Percentiles rank a stretch among this genome's conserved stretches.
These are phyloP conservation scores for Camellia oleifera DNA, from an alignment of 179 eudicot species.

Conservation along the genomic window DNA sequence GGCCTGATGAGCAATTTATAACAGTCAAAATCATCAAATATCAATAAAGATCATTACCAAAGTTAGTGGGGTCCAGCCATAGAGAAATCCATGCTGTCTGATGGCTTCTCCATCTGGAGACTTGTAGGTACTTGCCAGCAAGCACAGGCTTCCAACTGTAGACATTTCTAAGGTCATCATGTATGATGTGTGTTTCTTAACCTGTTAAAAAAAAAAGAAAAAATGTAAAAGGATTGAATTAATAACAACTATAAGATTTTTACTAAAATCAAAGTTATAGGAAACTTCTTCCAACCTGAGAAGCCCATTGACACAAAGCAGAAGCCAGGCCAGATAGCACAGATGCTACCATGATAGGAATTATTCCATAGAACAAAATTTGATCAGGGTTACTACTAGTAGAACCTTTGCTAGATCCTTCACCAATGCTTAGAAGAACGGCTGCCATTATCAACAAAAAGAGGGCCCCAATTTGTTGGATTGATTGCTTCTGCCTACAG, in stretches of 20 bases:
- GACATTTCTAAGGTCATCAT: slow-evolving; percentile 99
- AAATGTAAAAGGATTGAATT: background rate
- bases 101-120: slow-evolving; percentile 93
- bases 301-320: slow-evolving; percentile 97
- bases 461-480: slow-evolving; percentile 95
- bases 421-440: slow-evolving; percentile 84
- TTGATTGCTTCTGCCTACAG: slow-evolving; percentile 85
- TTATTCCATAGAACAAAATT: slow-evolving; percentile 68
- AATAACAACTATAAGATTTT: background rate
- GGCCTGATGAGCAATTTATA: background rate
- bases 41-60: slow-evolving; percentile 38
- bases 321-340: slow-evolving; percentile 96
- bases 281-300: slow-evolving; percentile 60
- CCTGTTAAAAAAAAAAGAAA: slow-evolving; percentile 50
- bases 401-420: slow-evolving; percentile 86
- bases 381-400: slow-evolving; percentile 60
- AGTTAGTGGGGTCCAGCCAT: slow-evolving; percentile 84
- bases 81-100: slow-evolving; percentile 69
- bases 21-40: slow-evolving; percentile 2
- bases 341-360: slow-evolving; percentile 88
- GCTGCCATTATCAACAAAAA: slow-evolving; percentile 83
- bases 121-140: slow-evolving; percentile 77
- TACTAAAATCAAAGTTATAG: background rate
- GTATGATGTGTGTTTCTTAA: slow-evolving; percentile 85
- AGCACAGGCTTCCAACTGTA: slow-evolving; percentile 74